phyloP scores from a whole-genome alignment of 371 early-diverging fungal species.

The Mortierella sp. region DNA sequence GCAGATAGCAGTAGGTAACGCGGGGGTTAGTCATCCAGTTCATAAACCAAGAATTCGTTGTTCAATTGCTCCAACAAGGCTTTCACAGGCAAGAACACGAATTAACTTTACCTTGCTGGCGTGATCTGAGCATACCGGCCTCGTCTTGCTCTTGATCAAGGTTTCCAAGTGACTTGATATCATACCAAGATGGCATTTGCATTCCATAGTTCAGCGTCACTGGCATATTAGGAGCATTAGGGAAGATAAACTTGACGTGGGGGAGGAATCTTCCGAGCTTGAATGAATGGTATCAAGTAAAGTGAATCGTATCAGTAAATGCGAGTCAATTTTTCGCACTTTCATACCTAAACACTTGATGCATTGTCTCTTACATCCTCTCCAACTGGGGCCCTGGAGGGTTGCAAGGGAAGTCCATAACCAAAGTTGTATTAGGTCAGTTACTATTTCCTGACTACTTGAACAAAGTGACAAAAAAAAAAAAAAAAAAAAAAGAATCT shows the following conservation, averaged over 20 bases:
- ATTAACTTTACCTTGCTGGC: slow-evolving; percentile 62
- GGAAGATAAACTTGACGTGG: slow-evolving; percentile 87
- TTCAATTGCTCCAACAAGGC: neutral
- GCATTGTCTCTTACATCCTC: slow-evolving; percentile 23
- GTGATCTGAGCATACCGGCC: slow-evolving; percentile 78
- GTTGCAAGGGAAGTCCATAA: neutral
- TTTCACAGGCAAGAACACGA: neutral
- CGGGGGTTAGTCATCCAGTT: neutral
- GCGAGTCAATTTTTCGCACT: neutral
- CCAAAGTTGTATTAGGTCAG: neutral
- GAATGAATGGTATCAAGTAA: neutral
- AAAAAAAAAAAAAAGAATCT: slow-evolving; percentile 28
- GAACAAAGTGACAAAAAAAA: neutral
- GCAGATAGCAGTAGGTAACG: too few relatives aligned
- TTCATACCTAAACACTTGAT: neutral
- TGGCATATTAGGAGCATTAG: slow-evolving; percentile 86
- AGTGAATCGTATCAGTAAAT: slow-evolving; percentile 21
- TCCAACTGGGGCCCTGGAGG: slow-evolving; percentile 33
- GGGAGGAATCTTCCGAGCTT: slow-evolving; percentile 65
- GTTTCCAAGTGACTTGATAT: slow-evolving; percentile 73
- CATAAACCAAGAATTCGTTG: neutral
- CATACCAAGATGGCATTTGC: slow-evolving; percentile 90
- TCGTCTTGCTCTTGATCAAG: slow-evolving; percentile 78
- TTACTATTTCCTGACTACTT: neutral
- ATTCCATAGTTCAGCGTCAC: slow-evolving; percentile 90